Base-by-base conservation (phyloP, 768 basidiomycete species). In the Phylloporus sp. region DNA sequence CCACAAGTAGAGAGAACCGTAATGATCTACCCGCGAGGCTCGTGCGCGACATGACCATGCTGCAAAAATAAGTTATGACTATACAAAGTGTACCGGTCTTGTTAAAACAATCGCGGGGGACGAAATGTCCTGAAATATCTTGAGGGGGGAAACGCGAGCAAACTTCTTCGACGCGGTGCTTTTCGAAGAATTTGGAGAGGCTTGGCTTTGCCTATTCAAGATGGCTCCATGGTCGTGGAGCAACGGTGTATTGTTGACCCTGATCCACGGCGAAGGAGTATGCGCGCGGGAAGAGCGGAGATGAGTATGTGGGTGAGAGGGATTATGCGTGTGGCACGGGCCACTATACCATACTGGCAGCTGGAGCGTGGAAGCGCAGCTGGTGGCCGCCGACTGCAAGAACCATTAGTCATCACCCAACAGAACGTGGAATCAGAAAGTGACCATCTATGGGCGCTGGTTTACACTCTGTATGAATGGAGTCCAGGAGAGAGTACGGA, bases 161-260 rank as follows among this genome's bases (percentile, higher is more conserved):
- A 32, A 50, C 16, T 50, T 50, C 66, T 62, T 67, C 66, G 66
- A 67, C 52, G 34, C 63, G 63, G 65, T 59, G 58, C 62, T 67
- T 69, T 68, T 69, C 60, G 65, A 69, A 43, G 39, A 59, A 53
- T 57, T 50, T 13, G 38, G 39, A 28, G 45, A 53, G 56, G 53
- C 52, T 50, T 45, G 48, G 39, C 16, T 24, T 45, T 54, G 36
- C 63, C 56, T 40, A 47, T 49, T 56, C 22, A 20, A 29, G 60
- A n/a, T 47, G 22, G 47, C 16, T 40, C 23, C 38, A 41, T 35
- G 49, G 55, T 18, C 16, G 45, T 31, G 50, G 45, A 45, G 52
- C 13, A 52, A 20, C 18, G 22, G 42, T 43, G 60, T 54, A 62
- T 45, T 50, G 47, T 49, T 61, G 58, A 66, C 52, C 65, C 68